phyloP scores from a whole-genome alignment of 345 rosid genomes.

The Eucalyptus pauciflora region DNA sequence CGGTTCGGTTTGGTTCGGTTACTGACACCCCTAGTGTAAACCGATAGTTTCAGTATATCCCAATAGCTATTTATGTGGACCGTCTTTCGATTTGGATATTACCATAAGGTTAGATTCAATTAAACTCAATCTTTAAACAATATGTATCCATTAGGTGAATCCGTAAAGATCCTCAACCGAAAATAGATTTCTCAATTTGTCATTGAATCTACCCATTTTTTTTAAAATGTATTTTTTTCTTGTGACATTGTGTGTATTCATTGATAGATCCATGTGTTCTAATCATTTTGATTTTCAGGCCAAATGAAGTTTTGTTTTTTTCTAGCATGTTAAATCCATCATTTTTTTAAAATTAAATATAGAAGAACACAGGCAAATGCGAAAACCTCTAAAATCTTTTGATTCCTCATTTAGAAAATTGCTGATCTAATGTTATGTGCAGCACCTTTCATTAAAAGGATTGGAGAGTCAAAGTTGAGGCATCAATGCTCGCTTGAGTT shows the following conservation, averaged over 20 bases:
- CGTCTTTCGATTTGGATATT: neutral
- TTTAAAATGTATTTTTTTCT: neutral
- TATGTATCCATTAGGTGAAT: neutral
- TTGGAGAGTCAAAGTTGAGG: neutral
- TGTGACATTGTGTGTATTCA: neutral
- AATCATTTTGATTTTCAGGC: neutral
- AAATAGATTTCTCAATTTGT: neutral
- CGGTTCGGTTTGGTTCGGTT: too few species aligned
- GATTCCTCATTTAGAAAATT: neutral
- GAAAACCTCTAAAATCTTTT: neutral
- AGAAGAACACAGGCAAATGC: neutral
- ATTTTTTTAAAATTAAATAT: too few species aligned
- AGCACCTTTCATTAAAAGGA: neutral
- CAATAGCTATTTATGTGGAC: neutral
- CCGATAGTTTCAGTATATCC: neutral
- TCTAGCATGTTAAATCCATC: neutral
- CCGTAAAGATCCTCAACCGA: neutral
- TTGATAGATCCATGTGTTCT: neutral
- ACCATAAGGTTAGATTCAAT: neutral
- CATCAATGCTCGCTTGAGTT: neutral
- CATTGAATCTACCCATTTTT: neutral
- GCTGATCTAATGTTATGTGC: neutral
- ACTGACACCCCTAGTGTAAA: too few species aligned
- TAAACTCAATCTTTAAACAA: neutral
- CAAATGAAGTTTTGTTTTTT: neutral